Evolutionary conservation across 169 alveolate genomes (phyloP), one percentile per base, ranked within the genome.

Genomic region (Plasmodium knowlesi): DNA sequence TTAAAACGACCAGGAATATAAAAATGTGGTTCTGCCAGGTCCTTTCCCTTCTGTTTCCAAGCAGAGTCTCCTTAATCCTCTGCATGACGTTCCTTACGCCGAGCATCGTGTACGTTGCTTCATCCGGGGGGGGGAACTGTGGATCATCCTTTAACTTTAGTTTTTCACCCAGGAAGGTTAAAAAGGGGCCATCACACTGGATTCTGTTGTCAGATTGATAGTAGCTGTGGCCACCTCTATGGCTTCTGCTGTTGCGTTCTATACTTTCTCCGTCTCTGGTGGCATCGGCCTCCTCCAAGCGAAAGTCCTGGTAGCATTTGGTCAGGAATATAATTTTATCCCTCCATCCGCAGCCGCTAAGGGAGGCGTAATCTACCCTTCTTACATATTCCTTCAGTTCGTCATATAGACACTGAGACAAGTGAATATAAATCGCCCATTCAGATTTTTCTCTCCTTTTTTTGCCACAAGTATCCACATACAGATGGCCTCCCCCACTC

Each of bases 1-100:
- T 86, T 74, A 74, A 86, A 34, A 76, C 82, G 16, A 74, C 50
- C n/a, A 86, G 70, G 32, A 86, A 86, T 28, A 86, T 3, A 34
- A 25, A 76, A 53, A 86, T 74, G 41, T 86, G 88, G 43, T 74
- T 86, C 0, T 84, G 32, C 0, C 6, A 1, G 1, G 28, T 0
- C 8, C 14, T 1, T 70, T 71, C 54, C 5, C 9, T 39, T 28
- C 71, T 46, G 19, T 83, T 67, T 34, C 14, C 32, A 22, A 83
- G 74, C 43, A 83, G 61, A 2, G 25, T 37, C 9, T 67, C 37
- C 14, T 54, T 83, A 70, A 83, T 83, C 54, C 82, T 39, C 10
- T 70, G 28, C 5, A 19, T 41, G 30, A 83, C 53, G 46, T 8
- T 22, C 5, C 28, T 70, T 71, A 53, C 53, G 30, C 53, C 14